Evolutionary conservation across 2,329 filamentous ascomycete genomes (phyloP).

Genomic region (Monilinia vaccinii-corymbosi): DNA sequence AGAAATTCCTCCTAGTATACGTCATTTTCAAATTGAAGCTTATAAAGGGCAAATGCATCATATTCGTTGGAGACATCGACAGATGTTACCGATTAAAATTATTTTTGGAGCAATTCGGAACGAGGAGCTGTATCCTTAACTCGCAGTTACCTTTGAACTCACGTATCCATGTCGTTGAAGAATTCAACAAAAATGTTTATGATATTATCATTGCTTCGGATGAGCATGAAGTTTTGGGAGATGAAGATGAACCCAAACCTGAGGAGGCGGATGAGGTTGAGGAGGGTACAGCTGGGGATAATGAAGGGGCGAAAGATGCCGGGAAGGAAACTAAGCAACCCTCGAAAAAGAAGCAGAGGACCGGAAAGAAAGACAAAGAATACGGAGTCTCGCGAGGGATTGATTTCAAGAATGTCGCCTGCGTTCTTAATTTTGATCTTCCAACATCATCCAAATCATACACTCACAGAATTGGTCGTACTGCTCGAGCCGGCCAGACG

Average conservation of each 20-base stretch:
- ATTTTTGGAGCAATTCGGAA: constrained; percentile 94
- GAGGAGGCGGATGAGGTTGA: constrained; percentile 19
- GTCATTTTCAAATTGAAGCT: constrained; percentile 93
- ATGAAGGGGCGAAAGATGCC: constrained; percentile 31
- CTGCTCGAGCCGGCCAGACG: constrained; percentile 79
- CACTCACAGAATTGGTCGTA: constrained; percentile 92
- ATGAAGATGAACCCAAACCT: constrained; percentile 35
- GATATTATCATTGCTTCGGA: constrained; percentile 97
- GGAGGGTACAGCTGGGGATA: constrained; percentile 17
- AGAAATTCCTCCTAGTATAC: constrained; percentile 89
- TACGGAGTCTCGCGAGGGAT: constrained; percentile 95
- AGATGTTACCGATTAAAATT: constrained; percentile 86
- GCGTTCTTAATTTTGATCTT: constrained; percentile 95
- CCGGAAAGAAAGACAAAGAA: constrained; percentile 64
- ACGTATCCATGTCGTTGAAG: constrained; percentile 86
- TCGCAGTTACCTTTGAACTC: constrained; percentile 91
- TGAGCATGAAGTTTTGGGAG: constrained; percentile 74
- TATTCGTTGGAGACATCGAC: constrained; percentile 81
- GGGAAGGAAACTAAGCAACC: constrained; percentile 31
- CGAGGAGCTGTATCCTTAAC: constrained; percentile 87
- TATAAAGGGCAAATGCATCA: constrained; percentile 83
- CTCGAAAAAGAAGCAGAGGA: constrained; percentile 57
- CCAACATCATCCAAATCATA: constrained; percentile 84
- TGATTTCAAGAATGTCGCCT: constrained; percentile 91
- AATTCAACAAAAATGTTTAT: constrained; percentile 95